Evolutionary conservation across 345 rosid species (phyloP).

Genomic region (Jatropha curcas): DNA sequence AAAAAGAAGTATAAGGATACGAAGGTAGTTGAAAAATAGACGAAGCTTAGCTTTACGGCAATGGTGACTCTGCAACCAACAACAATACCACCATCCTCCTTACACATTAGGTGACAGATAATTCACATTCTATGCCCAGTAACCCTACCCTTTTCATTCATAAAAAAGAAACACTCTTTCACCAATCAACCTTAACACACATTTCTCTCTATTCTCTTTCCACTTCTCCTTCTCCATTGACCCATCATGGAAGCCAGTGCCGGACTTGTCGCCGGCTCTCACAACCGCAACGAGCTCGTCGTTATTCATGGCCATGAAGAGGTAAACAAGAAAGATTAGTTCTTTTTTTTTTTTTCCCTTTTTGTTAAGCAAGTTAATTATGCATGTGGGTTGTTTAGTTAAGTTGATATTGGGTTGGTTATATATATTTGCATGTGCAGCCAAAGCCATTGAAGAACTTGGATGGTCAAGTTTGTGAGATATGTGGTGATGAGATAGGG

Average conservation of each 20-base stretch:
- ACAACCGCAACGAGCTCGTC: slow-evolving; percentile 96
- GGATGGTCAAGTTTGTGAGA: slow-evolving; percentile 95
- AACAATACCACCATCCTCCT: slow-evolving; percentile 24
- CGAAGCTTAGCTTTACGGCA: slow-evolving; percentile 93
- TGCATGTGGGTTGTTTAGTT: no score
- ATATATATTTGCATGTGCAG: slow-evolving; percentile 51
- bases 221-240: not conserved
- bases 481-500: slow-evolving; percentile 85
- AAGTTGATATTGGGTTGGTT: no score
- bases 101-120: slow-evolving; percentile 47
- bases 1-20: not conserved
- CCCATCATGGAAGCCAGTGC: slow-evolving; percentile 92
- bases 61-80: slow-evolving; percentile 92
- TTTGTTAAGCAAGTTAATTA: no score
- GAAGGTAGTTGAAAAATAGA: slow-evolving; percentile 41
- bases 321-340: slow-evolving; percentile 36
- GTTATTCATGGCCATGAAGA: slow-evolving; percentile 98
- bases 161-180: slow-evolving; percentile 33
- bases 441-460: slow-evolving; percentile 82
- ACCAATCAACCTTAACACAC: not conserved
- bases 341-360: not conserved
- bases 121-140: not conserved
- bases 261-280: slow-evolving; percentile 97
- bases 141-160: slow-evolving; percentile 30
- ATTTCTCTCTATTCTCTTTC: not conserved